These are phyloP conservation scores for Nymphaea colorata DNA, from an alignment of 164 flowering plant genomes.

Conservation along the genomic window DNA sequence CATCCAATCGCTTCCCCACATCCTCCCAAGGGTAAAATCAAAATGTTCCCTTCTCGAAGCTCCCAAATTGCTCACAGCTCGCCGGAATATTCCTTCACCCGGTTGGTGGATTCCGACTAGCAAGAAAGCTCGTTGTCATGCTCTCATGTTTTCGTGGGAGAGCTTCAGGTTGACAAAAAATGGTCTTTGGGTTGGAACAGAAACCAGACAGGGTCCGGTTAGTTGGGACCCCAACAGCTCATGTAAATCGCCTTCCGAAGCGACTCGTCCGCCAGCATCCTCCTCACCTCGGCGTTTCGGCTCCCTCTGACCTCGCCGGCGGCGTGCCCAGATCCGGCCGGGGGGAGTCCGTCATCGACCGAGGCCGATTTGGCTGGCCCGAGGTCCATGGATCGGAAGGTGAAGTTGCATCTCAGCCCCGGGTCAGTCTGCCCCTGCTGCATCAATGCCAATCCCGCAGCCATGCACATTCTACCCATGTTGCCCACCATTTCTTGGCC, in stretches of 20 bases:
- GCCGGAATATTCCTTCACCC: no score
- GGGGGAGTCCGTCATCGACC: background rate
- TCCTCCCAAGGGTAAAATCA: no score
- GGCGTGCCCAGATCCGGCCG: background rate
- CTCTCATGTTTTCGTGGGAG: no score
- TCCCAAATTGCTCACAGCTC: no score
- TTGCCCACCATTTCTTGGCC: background rate
- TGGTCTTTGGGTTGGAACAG: background rate
- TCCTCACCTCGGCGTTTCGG: background rate
- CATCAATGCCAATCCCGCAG: background rate
- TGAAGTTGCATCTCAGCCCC: background rate
- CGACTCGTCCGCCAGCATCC: conserved; percentile 10
- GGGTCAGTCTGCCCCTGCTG: background rate
- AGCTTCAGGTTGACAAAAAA: no score
- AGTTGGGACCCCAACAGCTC: conserved; percentile 11
- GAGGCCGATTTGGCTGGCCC: background rate
- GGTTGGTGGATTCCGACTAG: no score
- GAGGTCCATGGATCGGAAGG: no score
- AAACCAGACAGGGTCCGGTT: background rate
- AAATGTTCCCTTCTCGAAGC: no score
- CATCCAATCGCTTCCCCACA: no score
- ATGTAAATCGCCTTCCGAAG: conserved; percentile 9
- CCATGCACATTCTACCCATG: background rate
- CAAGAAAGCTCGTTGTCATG: no score
- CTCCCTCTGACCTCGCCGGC: background rate